Conservation (phyloP, 805 yeast species). For the Yamadazyma takamatsuzukensis region DNA sequence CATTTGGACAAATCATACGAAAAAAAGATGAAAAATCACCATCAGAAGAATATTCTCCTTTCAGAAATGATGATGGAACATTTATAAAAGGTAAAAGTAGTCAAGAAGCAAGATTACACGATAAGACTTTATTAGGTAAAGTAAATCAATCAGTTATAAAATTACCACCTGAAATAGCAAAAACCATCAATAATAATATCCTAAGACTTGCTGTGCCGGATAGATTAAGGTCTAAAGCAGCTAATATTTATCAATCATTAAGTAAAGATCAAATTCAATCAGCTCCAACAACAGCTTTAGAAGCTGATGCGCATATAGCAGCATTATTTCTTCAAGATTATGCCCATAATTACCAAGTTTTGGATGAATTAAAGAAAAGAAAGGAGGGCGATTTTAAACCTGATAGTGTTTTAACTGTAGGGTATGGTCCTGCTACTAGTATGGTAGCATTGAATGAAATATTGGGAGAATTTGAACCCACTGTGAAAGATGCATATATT, state of each 20-base stretch:
- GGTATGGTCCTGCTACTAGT: slow-evolving; percentile 92
- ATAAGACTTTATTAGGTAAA: slow-evolving; percentile 54
- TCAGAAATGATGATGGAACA: slow-evolving; percentile 37
- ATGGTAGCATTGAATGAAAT: slow-evolving; percentile 83
- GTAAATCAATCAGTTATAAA: slow-evolving; percentile 48
- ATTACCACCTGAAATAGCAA: slow-evolving; percentile 55
- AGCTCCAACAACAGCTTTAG: slow-evolving; percentile 39
- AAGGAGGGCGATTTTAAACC: slow-evolving; percentile 60
- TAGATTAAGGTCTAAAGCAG: slow-evolving; percentile 58
- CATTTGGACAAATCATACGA: slow-evolving; percentile 3
- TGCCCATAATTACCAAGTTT: slow-evolving; percentile 60
- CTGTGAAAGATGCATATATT: slow-evolving; percentile 65
- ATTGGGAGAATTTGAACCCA: slow-evolving; percentile 65
- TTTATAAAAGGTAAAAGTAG: slow-evolving; percentile 41
- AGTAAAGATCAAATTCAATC: slow-evolving; percentile 52
- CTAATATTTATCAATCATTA: slow-evolving; percentile 49
- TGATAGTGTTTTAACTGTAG: slow-evolving; percentile 65
- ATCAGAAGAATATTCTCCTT: slow-evolving; percentile 25
- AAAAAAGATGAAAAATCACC: slow-evolving; percentile 2
- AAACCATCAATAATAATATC: slow-evolving; percentile 62
- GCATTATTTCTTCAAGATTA: slow-evolving; percentile 80
- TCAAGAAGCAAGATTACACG: slow-evolving; percentile 54
- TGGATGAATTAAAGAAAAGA: slow-evolving; percentile 60
- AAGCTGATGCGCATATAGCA: slow-evolving; percentile 78
- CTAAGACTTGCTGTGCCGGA: slow-evolving; percentile 59